Conservation (phyloP, 805 yeast species). For the Jamesozyma jinghongensis region DNA sequence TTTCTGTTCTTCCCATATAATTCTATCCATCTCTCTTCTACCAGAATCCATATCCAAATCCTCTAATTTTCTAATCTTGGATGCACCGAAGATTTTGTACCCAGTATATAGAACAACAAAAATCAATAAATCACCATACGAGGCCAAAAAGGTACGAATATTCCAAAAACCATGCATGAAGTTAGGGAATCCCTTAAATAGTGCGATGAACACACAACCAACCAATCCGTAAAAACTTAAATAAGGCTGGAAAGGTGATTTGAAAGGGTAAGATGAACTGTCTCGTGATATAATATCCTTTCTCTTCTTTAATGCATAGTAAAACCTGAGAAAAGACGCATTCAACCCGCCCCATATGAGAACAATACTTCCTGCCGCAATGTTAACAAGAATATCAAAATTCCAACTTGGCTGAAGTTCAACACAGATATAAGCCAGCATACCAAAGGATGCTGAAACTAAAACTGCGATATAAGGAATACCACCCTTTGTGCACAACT, state of each 20-base stretch:
- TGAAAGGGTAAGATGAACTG: constrained; percentile 57
- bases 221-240: constrained; percentile 53
- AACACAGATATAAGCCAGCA: constrained; percentile 58
- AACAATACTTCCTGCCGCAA: constrained; percentile 66
- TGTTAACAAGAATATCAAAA: constrained; percentile 56
- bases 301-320: constrained; percentile 48
- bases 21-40: constrained; percentile 71
- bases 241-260: constrained; percentile 63
- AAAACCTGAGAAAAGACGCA: constrained; percentile 53
- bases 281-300: constrained; percentile 58
- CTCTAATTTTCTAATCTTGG: constrained; percentile 58
- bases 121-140: constrained; percentile 52
- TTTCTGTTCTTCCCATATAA: constrained; percentile 70
- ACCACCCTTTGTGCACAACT: constrained; percentile 52
- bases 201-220: constrained; percentile 42
- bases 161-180: constrained; percentile 54
- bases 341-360: constrained; percentile 74
- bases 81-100: constrained; percentile 51
- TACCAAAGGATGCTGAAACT: constrained; percentile 51
- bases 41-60: constrained; percentile 78
- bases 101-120: constrained; percentile 44
- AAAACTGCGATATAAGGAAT: constrained; percentile 67
- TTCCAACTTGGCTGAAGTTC: too few species aligned
- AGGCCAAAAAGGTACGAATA: constrained; percentile 51
- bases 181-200: constrained; percentile 54